phyloP scores from a whole-genome alignment of 139 green algal species.

The Chlorella sp. region DNA sequence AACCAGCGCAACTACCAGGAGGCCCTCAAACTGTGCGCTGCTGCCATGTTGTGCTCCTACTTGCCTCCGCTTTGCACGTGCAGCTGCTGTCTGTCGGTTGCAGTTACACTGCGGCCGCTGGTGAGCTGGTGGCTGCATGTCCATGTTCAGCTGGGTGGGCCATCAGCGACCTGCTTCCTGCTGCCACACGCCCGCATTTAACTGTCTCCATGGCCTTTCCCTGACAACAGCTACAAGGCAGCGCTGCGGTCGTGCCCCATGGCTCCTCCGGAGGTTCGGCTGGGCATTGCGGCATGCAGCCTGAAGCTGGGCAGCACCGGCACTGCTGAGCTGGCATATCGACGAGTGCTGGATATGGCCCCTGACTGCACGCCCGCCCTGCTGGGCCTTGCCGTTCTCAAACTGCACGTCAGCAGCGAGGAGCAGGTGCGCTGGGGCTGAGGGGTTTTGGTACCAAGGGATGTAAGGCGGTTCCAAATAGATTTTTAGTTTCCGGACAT shows the following conservation, averaged over 20 bases:
- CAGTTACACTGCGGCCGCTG: too few species aligned
- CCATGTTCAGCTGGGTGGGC: too few species aligned
- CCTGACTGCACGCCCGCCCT: conserved; percentile 75
- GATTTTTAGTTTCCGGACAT: too few species aligned
- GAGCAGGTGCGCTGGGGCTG: background rate
- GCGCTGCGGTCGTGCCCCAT: conserved; percentile 72
- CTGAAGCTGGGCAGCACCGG: conserved; percentile 70
- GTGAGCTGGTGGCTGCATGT: background rate
- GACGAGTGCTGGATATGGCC: conserved; percentile 80
- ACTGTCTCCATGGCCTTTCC: background rate
- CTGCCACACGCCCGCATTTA: too few species aligned
- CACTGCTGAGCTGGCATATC: conserved; percentile 67
- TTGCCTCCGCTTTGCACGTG: too few species aligned
- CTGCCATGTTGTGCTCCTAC: background rate
- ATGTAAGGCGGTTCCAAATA: background rate
- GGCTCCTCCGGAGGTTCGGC: conserved; percentile 81
- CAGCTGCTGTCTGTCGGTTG: background rate
- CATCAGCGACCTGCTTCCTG: too few species aligned
- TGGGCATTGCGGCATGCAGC: conserved; percentile 85
- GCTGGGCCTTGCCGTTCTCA: conserved; percentile 77
- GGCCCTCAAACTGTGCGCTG: conserved; percentile 49
- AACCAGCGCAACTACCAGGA: conserved; percentile 64
- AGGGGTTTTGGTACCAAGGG: background rate
- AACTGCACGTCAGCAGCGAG: conserved; percentile 13
- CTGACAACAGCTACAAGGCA: conserved; percentile 66